Conservation (phyloP, 345 rosid genomes). For the Ceriops tagal region DNA sequence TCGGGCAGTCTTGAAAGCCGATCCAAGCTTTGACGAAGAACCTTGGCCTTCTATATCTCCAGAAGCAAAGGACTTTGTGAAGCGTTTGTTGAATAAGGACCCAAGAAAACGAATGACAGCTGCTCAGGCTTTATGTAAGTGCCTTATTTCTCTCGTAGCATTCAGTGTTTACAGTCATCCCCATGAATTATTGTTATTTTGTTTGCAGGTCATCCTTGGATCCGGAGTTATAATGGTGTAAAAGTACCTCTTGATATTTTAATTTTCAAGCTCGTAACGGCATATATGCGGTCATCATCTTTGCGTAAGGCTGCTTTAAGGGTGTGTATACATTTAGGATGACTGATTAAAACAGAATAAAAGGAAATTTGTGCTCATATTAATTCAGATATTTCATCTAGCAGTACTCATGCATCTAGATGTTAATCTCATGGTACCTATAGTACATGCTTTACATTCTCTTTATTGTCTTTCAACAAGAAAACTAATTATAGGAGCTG, state of each 20-base stretch:
- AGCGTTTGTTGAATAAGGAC: conserved; percentile 70
- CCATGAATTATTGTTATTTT: conserved; percentile 15
- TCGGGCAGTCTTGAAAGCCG: conserved; percentile 83
- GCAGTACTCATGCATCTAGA: not conserved
- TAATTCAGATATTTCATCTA: not conserved
- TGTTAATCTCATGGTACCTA: not conserved
- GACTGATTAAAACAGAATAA: not conserved
- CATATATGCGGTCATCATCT: conserved; percentile 78
- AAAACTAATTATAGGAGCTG: not conserved
- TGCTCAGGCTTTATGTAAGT: conserved; percentile 88
- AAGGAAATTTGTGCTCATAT: not conserved
- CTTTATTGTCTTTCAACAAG: not conserved
- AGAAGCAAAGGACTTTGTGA: conserved; percentile 88
- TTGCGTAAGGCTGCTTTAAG: conserved; percentile 85
- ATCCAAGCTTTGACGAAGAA: conserved; percentile 76
- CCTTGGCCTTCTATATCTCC: conserved; percentile 90
- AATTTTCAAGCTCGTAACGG: conserved; percentile 67
- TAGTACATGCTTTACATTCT: not conserved
- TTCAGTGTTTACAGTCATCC: conserved; percentile 10
- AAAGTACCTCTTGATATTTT: conserved; percentile 75
- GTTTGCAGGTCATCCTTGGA: conserved; percentile 91
- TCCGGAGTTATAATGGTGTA: conserved; percentile 39
- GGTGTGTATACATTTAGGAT: conserved; percentile 43
- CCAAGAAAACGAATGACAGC: conserved; percentile 91
- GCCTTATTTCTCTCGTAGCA: conserved; percentile 17